Percentiles rank a stretch among this genome's conserved stretches.
Evolutionary conservation across 768 basidiomycete species (phyloP).

Genomic region (Trametes meyenii): DNA sequence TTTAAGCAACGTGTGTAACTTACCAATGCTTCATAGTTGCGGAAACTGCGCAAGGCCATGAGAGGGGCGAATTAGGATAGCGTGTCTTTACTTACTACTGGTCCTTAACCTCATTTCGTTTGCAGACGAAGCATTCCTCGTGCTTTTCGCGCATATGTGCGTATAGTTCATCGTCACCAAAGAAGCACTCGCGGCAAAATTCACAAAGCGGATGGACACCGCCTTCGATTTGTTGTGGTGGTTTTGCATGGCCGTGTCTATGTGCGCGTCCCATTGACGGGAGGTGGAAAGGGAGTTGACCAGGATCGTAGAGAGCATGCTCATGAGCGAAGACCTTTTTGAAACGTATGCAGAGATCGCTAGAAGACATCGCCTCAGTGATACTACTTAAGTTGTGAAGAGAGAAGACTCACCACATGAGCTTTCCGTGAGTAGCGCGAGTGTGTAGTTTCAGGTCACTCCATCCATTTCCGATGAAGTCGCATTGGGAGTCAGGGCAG

Average conservation of each 20-base stretch:
- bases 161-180: slow-evolving; percentile 91
- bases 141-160: slow-evolving; percentile 91
- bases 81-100: slow-evolving; percentile 71
- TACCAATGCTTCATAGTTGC: slow-evolving; percentile 77
- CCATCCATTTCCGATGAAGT: slow-evolving; percentile 87
- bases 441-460: slow-evolving; percentile 86
- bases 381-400: background rate
- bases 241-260: slow-evolving; percentile 19
- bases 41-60: slow-evolving; percentile 54
- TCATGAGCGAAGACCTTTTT: slow-evolving; percentile 98
- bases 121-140: slow-evolving; percentile 97
- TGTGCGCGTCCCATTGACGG: slow-evolving; percentile 56
- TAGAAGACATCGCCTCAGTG: slow-evolving; percentile 32
- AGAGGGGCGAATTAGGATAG: background rate
- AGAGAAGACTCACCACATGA: slow-evolving; percentile 69
- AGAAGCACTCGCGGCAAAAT: slow-evolving; percentile 94
- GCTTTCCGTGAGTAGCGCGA: slow-evolving; percentile 69
- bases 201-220: slow-evolving; percentile 79
- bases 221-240: slow-evolving; percentile 65
- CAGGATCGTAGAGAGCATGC: slow-evolving; percentile 77
- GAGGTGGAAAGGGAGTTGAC: slow-evolving; percentile 69
- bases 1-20: slow-evolving; percentile 15
- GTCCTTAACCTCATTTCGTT: slow-evolving; percentile 74
- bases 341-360: slow-evolving; percentile 83
- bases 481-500: slow-evolving; percentile 85